These are phyloP conservation scores for Starmerella geochares DNA, from an alignment of 805 yeast species.

Conservation along the genomic window DNA sequence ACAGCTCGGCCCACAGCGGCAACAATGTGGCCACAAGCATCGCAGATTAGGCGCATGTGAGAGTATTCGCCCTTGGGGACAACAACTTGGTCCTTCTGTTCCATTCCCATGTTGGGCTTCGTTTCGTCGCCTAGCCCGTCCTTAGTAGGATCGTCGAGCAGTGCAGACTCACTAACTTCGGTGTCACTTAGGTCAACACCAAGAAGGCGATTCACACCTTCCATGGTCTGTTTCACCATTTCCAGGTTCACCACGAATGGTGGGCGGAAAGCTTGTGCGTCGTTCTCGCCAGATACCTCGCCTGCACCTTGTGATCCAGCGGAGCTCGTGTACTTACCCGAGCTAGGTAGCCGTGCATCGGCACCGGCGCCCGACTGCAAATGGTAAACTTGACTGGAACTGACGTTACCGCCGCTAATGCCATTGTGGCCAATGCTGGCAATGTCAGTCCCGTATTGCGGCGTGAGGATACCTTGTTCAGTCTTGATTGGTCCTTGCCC, in stretches of 20 bases:
- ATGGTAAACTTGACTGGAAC: neutral
- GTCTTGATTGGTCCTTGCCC: too few relatives aligned
- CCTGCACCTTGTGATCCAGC: too few relatives aligned
- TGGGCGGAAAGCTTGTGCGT: constrained; percentile 2
- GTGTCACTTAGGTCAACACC: constrained; percentile 25
- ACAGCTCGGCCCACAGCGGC: constrained; percentile 56
- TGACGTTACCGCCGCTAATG: too few relatives aligned
- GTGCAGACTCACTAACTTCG: constrained; percentile 22
- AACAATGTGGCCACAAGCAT: constrained; percentile 76
- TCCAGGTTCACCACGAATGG: constrained; percentile 18
- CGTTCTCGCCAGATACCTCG: too few relatives aligned
- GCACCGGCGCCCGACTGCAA: neutral
- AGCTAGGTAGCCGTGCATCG: too few relatives aligned
- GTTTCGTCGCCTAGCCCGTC: neutral
- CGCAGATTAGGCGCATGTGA: constrained; percentile 57
- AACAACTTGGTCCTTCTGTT: constrained; percentile 6
- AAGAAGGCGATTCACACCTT: constrained; percentile 22
- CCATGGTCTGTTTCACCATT: constrained; percentile 22
- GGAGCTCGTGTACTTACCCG: too few relatives aligned
- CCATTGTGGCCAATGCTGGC: neutral
- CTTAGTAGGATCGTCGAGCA: constrained; percentile 12
- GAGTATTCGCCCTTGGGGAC: constrained; percentile 23
- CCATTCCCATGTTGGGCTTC: neutral
- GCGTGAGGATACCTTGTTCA: neutral
- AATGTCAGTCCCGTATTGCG: neutral